Evolutionary conservation across 2,329 filamentous ascomycete genomes (phyloP).

Genomic region (Colletotrichum chlorophyti): DNA sequence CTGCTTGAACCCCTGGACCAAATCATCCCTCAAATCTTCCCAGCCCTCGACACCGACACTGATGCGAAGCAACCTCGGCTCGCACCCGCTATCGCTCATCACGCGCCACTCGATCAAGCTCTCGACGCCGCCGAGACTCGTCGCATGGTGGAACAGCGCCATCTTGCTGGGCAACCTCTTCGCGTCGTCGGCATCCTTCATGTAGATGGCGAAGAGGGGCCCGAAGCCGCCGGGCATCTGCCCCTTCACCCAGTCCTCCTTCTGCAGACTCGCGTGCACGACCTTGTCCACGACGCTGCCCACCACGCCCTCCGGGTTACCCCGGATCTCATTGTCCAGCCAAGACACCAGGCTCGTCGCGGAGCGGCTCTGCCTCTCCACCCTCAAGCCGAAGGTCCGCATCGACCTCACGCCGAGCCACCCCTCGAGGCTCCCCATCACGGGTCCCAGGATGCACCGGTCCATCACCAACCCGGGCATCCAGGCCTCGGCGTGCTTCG

Average conservation of each 20-base stretch:
- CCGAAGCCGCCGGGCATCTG: slow-evolving; percentile 95
- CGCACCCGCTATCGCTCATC: slow-evolving; percentile 81
- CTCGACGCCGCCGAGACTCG: slow-evolving; percentile 91
- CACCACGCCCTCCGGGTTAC: slow-evolving; percentile 46
- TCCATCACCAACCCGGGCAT: slow-evolving; percentile 68
- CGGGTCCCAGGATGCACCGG: slow-evolving; percentile 77
- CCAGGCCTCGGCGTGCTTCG: slow-evolving; percentile 60
- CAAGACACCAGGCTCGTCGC: slow-evolving; percentile 75
- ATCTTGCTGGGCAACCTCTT: slow-evolving; percentile 78
- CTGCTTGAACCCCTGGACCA: slow-evolving; percentile 70
- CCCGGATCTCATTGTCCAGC: slow-evolving; percentile 61
- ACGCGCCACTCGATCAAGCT: slow-evolving; percentile 95
- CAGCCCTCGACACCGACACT: slow-evolving; percentile 88
- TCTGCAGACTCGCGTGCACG: slow-evolving; percentile 81
- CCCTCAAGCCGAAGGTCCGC: slow-evolving; percentile 83
- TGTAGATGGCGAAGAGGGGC: slow-evolving; percentile 81
- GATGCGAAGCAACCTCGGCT: slow-evolving; percentile 76
- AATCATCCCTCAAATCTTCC: slow-evolving; percentile 82
- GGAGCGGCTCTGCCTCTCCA: slow-evolving; percentile 77
- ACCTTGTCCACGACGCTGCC: slow-evolving; percentile 65
- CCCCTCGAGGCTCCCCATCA: slow-evolving; percentile 88
- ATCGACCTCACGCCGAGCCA: slow-evolving; percentile 91
- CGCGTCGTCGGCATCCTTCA: slow-evolving; percentile 68
- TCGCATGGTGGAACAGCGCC: slow-evolving; percentile 89
- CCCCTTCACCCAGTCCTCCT: slow-evolving; percentile 74